Conservation (phyloP, 2,329 filamentous ascomycete genomes). For the Ophiostoma tasmaniense region DNA sequence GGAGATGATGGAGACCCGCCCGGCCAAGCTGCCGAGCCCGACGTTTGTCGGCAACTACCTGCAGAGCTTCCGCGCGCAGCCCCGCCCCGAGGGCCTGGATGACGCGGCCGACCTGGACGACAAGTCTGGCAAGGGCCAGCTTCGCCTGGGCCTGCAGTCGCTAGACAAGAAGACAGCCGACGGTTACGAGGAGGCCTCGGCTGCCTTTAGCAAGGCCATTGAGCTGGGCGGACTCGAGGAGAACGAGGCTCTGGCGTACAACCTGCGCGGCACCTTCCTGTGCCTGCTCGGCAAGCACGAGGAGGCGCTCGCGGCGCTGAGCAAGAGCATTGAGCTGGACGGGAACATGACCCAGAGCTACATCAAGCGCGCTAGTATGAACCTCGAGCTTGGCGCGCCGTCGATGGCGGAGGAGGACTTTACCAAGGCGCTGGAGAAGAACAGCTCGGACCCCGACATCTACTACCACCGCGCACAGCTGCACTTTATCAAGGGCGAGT, state of each 20-base stretch:
- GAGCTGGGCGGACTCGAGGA: conserved; percentile 72
- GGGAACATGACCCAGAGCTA: conserved; percentile 88
- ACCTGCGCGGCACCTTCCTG: conserved; percentile 92
- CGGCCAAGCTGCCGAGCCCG: conserved; percentile 81
- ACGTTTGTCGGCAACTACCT: conserved; percentile 98
- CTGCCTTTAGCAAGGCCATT: conserved; percentile 79
- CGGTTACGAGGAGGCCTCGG: conserved; percentile 80
- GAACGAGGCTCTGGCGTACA: conserved; percentile 85
- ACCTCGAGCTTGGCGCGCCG: conserved; percentile 81
- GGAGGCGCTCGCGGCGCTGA: conserved; percentile 73
- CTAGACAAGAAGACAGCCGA: conserved; percentile 82
- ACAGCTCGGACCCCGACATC: conserved; percentile 86
- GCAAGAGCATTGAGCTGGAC: conserved; percentile 87
- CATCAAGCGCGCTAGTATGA: conserved; percentile 98
- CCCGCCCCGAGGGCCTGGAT: conserved; percentile 71
- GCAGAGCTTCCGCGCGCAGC: conserved; percentile 87
- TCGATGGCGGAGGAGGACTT: conserved; percentile 86
- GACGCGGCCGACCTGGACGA: conserved; percentile 70
- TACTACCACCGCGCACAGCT: conserved; percentile 98
- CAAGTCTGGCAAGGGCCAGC: conserved; percentile 71
- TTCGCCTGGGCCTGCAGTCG: conserved; percentile 73
- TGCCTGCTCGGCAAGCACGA: conserved; percentile 85
- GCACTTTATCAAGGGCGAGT: conserved; percentile 94
- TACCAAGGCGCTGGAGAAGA: conserved; percentile 72
- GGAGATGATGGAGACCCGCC: conserved; percentile 76